Conservation (phyloP, 83 land plant genomes). For the Isoetes engelmannii region DNA sequence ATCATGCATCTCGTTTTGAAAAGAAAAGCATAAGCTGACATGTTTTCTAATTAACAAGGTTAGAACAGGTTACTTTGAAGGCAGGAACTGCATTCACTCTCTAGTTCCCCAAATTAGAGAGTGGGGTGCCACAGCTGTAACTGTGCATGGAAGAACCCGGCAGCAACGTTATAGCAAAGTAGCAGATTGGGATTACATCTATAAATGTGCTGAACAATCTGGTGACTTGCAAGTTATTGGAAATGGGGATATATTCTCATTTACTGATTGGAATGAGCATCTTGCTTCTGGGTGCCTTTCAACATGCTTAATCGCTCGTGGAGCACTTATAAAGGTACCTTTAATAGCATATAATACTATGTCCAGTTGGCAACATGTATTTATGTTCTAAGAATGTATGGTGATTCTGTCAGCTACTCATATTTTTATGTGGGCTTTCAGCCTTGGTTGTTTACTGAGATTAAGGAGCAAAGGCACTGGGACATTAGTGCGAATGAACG, state of each 20-base stretch:
- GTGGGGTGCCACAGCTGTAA: constrained; percentile 88
- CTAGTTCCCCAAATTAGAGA: constrained; percentile 52
- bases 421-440: constrained; percentile 25
- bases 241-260: constrained; percentile 92
- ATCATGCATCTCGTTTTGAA: neutral
- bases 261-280: constrained; percentile 73
- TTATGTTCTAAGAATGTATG: neutral
- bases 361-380: neutral
- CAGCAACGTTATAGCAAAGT: constrained; percentile 94
- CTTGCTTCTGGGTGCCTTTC: constrained; percentile 53
- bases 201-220: constrained; percentile 51
- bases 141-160: constrained; percentile 88
- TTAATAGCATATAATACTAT: neutral
- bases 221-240: constrained; percentile 63
- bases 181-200: constrained; percentile 92
- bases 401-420: neutral
- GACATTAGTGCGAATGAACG: constrained; percentile 83
- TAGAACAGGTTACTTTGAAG: constrained; percentile 86
- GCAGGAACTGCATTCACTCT: constrained; percentile 77
- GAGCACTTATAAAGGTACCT: constrained; percentile 84
- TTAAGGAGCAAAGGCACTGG: constrained; percentile 97
- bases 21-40: neutral
- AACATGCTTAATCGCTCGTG: constrained; percentile 91
- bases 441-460: constrained; percentile 98
- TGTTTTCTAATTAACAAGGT: constrained; percentile 35